Conservation (phyloP, 805 yeast species). For the Kodamaea fukazawae region DNA sequence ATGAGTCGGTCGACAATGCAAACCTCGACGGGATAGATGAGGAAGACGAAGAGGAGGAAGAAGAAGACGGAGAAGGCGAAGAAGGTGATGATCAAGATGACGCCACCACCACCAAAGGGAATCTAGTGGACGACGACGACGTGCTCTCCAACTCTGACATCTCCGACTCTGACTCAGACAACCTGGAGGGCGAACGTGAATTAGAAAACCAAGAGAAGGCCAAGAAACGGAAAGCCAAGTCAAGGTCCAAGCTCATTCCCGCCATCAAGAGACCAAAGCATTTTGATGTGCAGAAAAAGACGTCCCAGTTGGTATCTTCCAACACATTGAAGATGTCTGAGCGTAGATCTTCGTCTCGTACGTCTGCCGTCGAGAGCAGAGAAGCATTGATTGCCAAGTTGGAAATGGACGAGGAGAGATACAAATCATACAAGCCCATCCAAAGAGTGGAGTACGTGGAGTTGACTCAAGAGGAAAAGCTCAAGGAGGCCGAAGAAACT, state of each 20-base stretch:
- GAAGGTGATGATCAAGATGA: conserved; percentile 19
- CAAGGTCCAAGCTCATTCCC: conserved; percentile 18
- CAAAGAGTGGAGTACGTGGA: conserved; percentile 42
- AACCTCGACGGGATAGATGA: conserved; percentile 14
- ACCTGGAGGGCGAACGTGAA: conserved; percentile 68
- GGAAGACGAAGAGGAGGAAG: conserved; percentile 35
- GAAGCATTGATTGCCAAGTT: conserved; percentile 72
- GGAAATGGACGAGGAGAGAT: conserved; percentile 62
- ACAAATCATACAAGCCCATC: conserved; percentile 46
- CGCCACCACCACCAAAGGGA: conserved; percentile 15
- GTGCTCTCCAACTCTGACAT: conserved; percentile 56
- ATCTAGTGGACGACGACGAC: conserved; percentile 34
- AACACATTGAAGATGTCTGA: conserved; percentile 50
- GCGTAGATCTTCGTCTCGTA: conserved; percentile 74
- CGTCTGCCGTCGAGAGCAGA: conserved; percentile 73
- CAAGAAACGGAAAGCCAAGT: conserved; percentile 26
- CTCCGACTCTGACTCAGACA: conserved; percentile 51
- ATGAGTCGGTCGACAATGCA: conserved; percentile 16
- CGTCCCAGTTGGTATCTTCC: conserved; percentile 28
- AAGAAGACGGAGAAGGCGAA: conserved; percentile 39
- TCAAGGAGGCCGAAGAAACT: conserved; percentile 83
- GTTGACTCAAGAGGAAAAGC: conserved; percentile 67
- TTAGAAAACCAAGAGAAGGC: conserved; percentile 45
- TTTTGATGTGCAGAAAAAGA: conserved; percentile 21
- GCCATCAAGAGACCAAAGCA: conserved; percentile 22